Base-by-base conservation (phyloP, 2,329 filamentous ascomycete species). In the Remersonia thermophila region DNA sequence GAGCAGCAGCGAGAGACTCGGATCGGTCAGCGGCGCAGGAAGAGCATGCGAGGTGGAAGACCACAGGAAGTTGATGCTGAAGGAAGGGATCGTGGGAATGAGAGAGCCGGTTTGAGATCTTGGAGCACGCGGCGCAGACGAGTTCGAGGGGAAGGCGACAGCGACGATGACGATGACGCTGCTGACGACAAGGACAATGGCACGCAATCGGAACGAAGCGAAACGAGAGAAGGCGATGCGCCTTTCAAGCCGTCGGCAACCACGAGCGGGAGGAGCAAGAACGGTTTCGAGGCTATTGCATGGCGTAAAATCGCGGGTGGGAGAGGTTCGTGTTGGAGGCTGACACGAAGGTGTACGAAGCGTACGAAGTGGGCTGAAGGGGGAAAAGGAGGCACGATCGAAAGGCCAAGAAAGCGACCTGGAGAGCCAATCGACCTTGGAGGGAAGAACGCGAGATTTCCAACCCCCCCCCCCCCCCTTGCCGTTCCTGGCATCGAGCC, bases 221-320 rank as follows among this genome's bases (percentile, higher is more conserved):
- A 40, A 49, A 47, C 43, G 47, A 49, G 41, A 39, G 47, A 32
- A 44, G 44, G 43, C 42, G 39, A 36, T 40, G 37, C 43, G 42
- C 40, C 41, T 43, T 28, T 28, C 30, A 38, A 37, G 34, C 17
- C 37, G 36, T 20, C 41, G 20, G 20, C 5, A 23, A 23, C 20
- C 5, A 23, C 20, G 20, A 23, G 20, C 9, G n/a, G n/a, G n/a
- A n/a, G n/a, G 20, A 23, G 20, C 20, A 23, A 23, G 9, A 23
- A n/a, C n/a, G n/a, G n/a, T n/a, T n/a, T n/a, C n/a, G 20, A 23
- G 5, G 20, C 20, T 23, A 23, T 9, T 23, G 20, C 20, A 23
- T 23, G 27, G 30, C 34, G 37, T n/a, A n/a, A n/a, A n/a, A n/a
- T n/a, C n/a, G n/a, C n/a, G 41, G 32, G 38, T 34, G 34, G 20